Percentiles rank a stretch among this genome's conserved stretches.
Conservation (phyloP, 2,329 filamentous ascomycete species). For the Falciphora oryzae region DNA sequence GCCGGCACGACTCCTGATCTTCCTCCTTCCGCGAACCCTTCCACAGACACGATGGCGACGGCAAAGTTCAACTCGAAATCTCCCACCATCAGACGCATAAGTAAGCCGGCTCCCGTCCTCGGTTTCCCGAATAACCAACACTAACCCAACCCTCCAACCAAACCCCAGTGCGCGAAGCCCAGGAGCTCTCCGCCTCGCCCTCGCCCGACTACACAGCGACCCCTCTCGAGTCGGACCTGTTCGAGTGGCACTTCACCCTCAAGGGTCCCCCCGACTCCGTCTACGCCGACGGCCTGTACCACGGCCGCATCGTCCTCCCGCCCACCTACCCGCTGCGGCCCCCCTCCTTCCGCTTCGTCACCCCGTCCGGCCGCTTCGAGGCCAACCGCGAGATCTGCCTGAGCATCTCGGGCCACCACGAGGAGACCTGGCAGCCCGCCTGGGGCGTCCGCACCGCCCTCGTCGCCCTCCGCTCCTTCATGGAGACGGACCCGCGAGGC, state of each 20-base stretch:
- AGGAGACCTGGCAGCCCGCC: slow-evolving; percentile 97
- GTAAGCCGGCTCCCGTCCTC: slow-evolving; percentile 38
- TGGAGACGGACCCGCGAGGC: slow-evolving; percentile 83
- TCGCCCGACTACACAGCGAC: slow-evolving; percentile 80
- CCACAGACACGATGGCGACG: slow-evolving; percentile 31
- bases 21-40: neutral
- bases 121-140: neutral
- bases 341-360: slow-evolving; percentile 92
- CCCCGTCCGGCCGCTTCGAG: slow-evolving; percentile 88
- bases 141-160: slow-evolving; percentile 21
- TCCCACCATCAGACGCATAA: slow-evolving; percentile 78
- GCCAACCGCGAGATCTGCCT: slow-evolving; percentile 96
- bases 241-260: slow-evolving; percentile 99
- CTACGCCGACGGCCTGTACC: slow-evolving; percentile 81
- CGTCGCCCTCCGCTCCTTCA: slow-evolving; percentile 74
- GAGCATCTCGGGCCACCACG: slow-evolving; percentile 88
- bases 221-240: slow-evolving; percentile 83
- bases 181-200: slow-evolving; percentile 73
- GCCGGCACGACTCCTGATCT: neutral
- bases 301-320: slow-evolving; percentile 89
- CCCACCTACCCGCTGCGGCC: slow-evolving; percentile 86
- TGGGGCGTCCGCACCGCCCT: slow-evolving; percentile 94
- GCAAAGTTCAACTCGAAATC: slow-evolving; percentile 65
- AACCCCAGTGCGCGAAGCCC: slow-evolving; percentile 73
- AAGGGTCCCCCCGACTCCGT: slow-evolving; percentile 76